Evolutionary conservation across 441 rosid species (phyloP), one percentile per base, ranked within the genome.

Genomic region (Adansonia rubrostipa): DNA sequence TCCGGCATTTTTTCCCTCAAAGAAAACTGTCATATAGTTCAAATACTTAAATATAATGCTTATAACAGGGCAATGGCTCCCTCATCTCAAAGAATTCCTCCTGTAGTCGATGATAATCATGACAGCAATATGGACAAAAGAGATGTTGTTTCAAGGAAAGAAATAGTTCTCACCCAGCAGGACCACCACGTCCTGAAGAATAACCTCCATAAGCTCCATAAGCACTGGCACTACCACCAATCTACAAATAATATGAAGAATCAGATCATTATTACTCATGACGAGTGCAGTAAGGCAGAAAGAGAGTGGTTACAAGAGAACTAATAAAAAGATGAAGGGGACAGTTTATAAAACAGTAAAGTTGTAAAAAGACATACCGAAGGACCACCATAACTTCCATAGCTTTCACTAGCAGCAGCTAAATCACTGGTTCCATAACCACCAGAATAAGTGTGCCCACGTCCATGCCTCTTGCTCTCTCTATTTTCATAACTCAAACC

Each of bases 201-300:
- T 97, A 90, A 83, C 87, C 84, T 81, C 97, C 95, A 83, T 92
- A 96, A 66, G 89, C 89, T 87, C 97, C 98, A 87, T 95, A 92
- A 40, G 92, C 85, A 88, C 91, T 83, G 74, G 92, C 89, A 78
- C 89, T 85, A 71, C 93, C 88, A 71, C 93, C 92, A 79, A 87
- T 75, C 96, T 92, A 84, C 84, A 82, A 72, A 84, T 45, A 50
- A 83, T 15, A 64, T n/a, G 53, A 56, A 65, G 19, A 62, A 28
- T 28, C 33, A 28, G 33, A 60, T 47, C 17, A n/a, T 28, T 3
- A 47, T 51, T 71, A 15, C 60, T 78, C 57, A 81, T 60, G 47
- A 65, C 44, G 14, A 45, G 54, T 58, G 13, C 74, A 9, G 47
- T 6, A 22, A 45, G 54, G 69, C 71, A 71, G 19, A 74, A 20